These are phyloP conservation scores for Pelargonium australe DNA, from an alignment of 441 rosid genomes.

Conservation along the genomic window DNA sequence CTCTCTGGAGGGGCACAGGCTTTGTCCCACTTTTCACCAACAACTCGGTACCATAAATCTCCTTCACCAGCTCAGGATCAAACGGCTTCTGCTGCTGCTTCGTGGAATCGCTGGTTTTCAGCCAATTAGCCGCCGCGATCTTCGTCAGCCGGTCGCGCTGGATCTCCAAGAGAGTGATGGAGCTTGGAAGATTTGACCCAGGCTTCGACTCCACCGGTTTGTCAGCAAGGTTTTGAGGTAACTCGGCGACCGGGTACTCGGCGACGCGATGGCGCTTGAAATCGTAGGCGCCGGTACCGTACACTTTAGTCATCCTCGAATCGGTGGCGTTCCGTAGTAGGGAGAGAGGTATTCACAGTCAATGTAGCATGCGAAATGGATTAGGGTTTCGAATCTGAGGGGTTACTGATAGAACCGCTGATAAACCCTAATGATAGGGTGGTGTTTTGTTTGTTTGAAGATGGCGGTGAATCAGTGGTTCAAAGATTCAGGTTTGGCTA, in stretches of 20 bases:
- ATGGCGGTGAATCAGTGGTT: constrained; percentile 12
- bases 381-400: constrained; percentile 9
- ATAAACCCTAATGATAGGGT: constrained; percentile 11
- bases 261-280: constrained; percentile 99
- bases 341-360: background rate
- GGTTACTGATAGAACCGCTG: background rate
- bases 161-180: constrained; percentile 81
- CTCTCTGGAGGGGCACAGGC: constrained; percentile 87
- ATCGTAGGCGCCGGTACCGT: constrained; percentile 89
- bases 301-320: constrained; percentile 63
- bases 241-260: constrained; percentile 74
- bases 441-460: constrained; percentile 1
- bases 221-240: constrained; percentile 35
- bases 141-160: constrained; percentile 83
- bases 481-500: background rate
- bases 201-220: constrained; percentile 64
- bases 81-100: constrained; percentile 41
- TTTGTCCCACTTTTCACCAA: constrained; percentile 64
- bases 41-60: constrained; percentile 77
- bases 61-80: constrained; percentile 67
- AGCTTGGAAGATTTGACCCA: constrained; percentile 57
- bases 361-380: constrained; percentile 3
- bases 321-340: background rate
- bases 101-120: constrained; percentile 37
- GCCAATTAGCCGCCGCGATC: constrained; percentile 80